These are phyloP conservation scores for Mucor velutinosus DNA, from an alignment of 371 early-diverging fungal genomes.

Conservation along the genomic window DNA sequence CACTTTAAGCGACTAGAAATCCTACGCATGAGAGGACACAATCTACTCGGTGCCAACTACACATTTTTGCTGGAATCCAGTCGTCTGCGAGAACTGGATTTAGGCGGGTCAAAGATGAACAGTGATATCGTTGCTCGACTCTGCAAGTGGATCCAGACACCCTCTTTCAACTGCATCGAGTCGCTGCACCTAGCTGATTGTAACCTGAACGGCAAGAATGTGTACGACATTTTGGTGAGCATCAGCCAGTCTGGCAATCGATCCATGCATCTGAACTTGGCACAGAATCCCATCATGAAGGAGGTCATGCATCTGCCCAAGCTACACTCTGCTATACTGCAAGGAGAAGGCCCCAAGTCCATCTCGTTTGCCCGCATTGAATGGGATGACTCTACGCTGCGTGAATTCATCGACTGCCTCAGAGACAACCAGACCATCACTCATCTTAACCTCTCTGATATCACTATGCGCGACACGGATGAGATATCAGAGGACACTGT, in stretches of 20 bases:
- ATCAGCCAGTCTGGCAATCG: slow-evolving; percentile 37
- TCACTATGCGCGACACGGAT: slow-evolving; percentile 20
- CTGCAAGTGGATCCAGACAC: slow-evolving; percentile 35
- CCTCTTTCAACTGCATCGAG: slow-evolving; percentile 29
- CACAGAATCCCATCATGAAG: slow-evolving; percentile 38
- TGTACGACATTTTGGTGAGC: slow-evolving; percentile 29
- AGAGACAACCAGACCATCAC: slow-evolving; percentile 33
- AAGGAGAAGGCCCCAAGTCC: slow-evolving; percentile 38
- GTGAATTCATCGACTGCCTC: slow-evolving; percentile 43
- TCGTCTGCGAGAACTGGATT: slow-evolving; percentile 22
- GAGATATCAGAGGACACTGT: slow-evolving; percentile 37
- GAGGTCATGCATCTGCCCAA: slow-evolving; percentile 41
- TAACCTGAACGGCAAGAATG: slow-evolving; percentile 33
- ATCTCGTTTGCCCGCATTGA: slow-evolving; percentile 37
- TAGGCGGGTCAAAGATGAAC: slow-evolving; percentile 22
- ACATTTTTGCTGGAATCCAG: slow-evolving; percentile 20
- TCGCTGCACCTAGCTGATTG: slow-evolving; percentile 31
- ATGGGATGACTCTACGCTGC: slow-evolving; percentile 45
- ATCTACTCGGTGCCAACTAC: slow-evolving; percentile 7
- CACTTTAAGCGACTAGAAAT: slow-evolving; percentile 24
- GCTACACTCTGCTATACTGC: slow-evolving; percentile 36
- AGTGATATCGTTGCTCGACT: slow-evolving; percentile 13
- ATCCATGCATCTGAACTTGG: slow-evolving; percentile 31
- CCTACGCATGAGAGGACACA: slow-evolving; percentile 22
- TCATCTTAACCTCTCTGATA: slow-evolving; percentile 34